These are phyloP conservation scores for Fusarium pseudoanthophilum DNA, from an alignment of 2,329 filamentous ascomycete species.

Conservation along the genomic window DNA sequence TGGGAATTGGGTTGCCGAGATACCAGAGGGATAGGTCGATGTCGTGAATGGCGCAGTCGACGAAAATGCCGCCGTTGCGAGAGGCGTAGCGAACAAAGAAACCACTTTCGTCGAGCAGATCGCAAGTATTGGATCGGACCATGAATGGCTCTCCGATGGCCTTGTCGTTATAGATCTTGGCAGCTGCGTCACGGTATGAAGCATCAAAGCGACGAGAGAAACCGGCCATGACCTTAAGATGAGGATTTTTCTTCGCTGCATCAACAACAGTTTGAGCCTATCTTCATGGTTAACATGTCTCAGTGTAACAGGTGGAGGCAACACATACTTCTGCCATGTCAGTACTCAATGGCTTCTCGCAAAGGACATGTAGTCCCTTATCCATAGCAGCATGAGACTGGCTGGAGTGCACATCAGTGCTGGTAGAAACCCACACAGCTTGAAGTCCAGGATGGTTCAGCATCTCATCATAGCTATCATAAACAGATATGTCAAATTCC, in stretches of 20 bases:
- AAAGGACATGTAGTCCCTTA: slow-evolving; percentile 30
- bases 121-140: slow-evolving; percentile 73
- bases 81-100: slow-evolving; percentile 75
- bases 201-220: slow-evolving; percentile 64
- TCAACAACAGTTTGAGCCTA: slow-evolving; percentile 69
- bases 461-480: slow-evolving; percentile 31
- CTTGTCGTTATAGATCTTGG: slow-evolving; percentile 58
- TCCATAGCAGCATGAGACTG: slow-evolving; percentile 23
- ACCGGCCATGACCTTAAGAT: slow-evolving; percentile 69
- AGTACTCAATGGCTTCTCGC: slow-evolving; percentile 38
- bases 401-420: slow-evolving; percentile 27
- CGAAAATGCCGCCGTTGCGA: slow-evolving; percentile 74
- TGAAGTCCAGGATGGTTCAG: slow-evolving; percentile 26
- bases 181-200: slow-evolving; percentile 70
- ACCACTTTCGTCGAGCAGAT: slow-evolving; percentile 71
- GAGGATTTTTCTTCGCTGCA: slow-evolving; percentile 62
- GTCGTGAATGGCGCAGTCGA: slow-evolving; percentile 76
- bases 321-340: slow-evolving; percentile 61
- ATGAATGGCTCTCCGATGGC: slow-evolving; percentile 69
- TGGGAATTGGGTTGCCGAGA: slow-evolving; percentile 32
- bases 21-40: slow-evolving; percentile 56
- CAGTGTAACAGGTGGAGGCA: too few species aligned
- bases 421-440: slow-evolving; percentile 34
- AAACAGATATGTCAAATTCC: slow-evolving; percentile 20
- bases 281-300: accelerated